phyloP scores from a whole-genome alignment of 2,329 filamentous ascomycete species.

The Hypoxylon sp. region DNA sequence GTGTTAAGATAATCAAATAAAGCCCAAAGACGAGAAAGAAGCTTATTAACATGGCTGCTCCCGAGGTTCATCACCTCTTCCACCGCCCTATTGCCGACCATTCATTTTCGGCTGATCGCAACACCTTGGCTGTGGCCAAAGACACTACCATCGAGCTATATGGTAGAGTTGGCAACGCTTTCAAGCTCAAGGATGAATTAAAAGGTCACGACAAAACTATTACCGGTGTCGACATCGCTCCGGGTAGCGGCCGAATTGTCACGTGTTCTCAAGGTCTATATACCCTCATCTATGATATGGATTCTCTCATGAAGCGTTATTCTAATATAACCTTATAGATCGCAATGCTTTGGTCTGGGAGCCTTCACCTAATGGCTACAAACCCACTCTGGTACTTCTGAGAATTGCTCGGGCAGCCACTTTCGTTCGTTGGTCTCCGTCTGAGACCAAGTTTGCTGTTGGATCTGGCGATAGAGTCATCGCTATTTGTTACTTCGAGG shows the following conservation, averaged over 20 bases:
- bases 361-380: slow-evolving; percentile 90
- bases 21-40: neutral
- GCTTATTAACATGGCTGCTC: slow-evolving; percentile 80
- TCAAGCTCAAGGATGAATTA: slow-evolving; percentile 89
- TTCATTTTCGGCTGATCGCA: slow-evolving; percentile 93
- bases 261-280: slow-evolving; percentile 90
- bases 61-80: slow-evolving; percentile 97
- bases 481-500: slow-evolving; percentile 97
- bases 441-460: slow-evolving; percentile 97
- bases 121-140: slow-evolving; percentile 89
- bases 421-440: slow-evolving; percentile 96
- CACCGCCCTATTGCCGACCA: slow-evolving; percentile 97
- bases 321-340: slow-evolving; percentile 66
- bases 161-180: slow-evolving; percentile 76
- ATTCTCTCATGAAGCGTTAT: slow-evolving; percentile 14
- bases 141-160: slow-evolving; percentile 94
- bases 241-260: slow-evolving; percentile 90
- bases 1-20: neutral
- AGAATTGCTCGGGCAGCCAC: slow-evolving; percentile 97
- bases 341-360: slow-evolving; percentile 99
- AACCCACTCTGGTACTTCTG: slow-evolving; percentile 95
- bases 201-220: slow-evolving; percentile 98
- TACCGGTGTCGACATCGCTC: slow-evolving; percentile 95
- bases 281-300: slow-evolving; percentile 14
- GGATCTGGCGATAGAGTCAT: slow-evolving; percentile 96